Base-by-base conservation (phyloP, 805 yeast genomes). In the Yamadazyma akitaensis region DNA sequence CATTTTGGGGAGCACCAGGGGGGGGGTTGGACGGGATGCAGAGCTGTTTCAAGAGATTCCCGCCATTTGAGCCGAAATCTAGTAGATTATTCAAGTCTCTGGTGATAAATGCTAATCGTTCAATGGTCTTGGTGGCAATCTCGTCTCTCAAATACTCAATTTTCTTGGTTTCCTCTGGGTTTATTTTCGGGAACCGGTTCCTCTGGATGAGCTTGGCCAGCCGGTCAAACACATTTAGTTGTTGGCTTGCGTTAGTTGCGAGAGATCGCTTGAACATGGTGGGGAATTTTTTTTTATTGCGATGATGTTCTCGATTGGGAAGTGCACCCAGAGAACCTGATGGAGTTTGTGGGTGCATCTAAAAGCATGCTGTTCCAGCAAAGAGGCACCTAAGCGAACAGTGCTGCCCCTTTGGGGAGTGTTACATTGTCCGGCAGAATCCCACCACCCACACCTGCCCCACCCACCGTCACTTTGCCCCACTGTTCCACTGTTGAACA, bases 81-180 rank as follows among this genome's bases (percentile, higher is more conserved):
- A 88, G 64, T 31, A 84, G 75, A 17, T 70, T 68, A 16, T 75
- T 68, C 55, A 87, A 82, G 18, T 77, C 76, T 41, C 90, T 71
- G 39, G 85, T 81, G 41, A 88, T 77, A 61, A 86, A 84, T 2
- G 89, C 82, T 43, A 88, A 63, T 52, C 96, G 72, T 51, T 88
- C 95, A 21, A 87, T 79, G 9, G 90, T 82, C 43, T 87, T 76
- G 19, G 72, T 58, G 0, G 94, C 90, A 7, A 86, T 80, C 59
- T 87, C 94, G 56, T 84, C 82, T 36, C 90, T 72, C 21, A 88
- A 64, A 56, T 87, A 88, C 53, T 88, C 95, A 10, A 78, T 86
- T 51, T 77, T 70, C 16, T 81, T 65, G 13, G 83, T 74, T 37
- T 59, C 57, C 9, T 68, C 67, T 3, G 76, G 77, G 16, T 66